Evolutionary conservation across 2,329 filamentous ascomycete genomes (phyloP), one percentile per base, ranked within the genome.

Genomic region (Cercospora sesami): DNA sequence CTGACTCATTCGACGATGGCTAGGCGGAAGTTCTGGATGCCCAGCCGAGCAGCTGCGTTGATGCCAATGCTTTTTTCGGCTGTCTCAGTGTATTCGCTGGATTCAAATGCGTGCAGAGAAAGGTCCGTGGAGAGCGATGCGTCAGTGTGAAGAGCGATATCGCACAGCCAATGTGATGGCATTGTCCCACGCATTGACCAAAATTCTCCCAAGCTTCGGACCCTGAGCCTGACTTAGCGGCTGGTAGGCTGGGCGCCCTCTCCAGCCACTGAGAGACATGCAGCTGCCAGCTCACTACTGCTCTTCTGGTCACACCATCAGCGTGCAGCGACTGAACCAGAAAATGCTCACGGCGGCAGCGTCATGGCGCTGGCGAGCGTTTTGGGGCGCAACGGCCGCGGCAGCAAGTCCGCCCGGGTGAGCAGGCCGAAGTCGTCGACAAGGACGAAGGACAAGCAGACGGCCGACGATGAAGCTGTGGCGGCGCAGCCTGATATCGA

Each of bases 401-500:
- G 64, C 58, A 55, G 30, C 36, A 67, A 64, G 18, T 53, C 65
- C 31, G 60, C 55, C 23, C 53, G 71, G 51, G 53, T 71, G 55
- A 65, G 64, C 23, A 65, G 68, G 65, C 68, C 69, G 36, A 68
- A 53, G n/a, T 57, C 71, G 14, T 67, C 71, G 30, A 71, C 55
- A 57, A 57, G 60, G 30, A 65, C 67, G 53, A 70, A 64, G 48
- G 66, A 48, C 60, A 59, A 55, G 23, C 62, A 70, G 53, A 45
- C 62, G n/a, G 60, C 14, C 4, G 48, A 58, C 23, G 68, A 69
- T n/a, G 71, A 67, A 21, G 65, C 67, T n/a, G 67, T 62, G 31
- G 67, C 68, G 51, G 68, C 69, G 65, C 69, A 79, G 69, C 71
- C 79, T 26, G 80, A 81, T 68, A 68, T 81, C 45, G 78, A 81